A percentile compares a stretch with the other conserved stretches of the same genome.
phyloP scores from a whole-genome alignment of 768 basidiomycete species.

The Rhodosporidiobolus odoratus region DNA sequence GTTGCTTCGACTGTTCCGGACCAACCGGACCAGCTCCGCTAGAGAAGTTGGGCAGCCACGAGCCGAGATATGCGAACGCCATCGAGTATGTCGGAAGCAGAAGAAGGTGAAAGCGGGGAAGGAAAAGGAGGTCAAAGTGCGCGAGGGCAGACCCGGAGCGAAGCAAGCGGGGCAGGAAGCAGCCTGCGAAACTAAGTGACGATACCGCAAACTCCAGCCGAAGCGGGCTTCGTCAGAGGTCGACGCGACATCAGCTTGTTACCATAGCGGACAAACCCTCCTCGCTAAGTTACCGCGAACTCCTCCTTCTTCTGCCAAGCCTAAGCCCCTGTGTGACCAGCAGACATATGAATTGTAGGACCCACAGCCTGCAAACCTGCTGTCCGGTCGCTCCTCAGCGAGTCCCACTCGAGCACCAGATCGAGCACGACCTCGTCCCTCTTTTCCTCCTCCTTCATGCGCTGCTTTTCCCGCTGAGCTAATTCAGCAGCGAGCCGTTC shows the following conservation, averaged over 20 bases:
- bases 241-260: no score
- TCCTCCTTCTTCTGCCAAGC: not conserved
- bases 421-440: not conserved
- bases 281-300: no score
- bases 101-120: not conserved
- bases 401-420: conserved; percentile 6
- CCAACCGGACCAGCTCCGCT: not conserved
- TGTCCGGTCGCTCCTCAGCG: not conserved
- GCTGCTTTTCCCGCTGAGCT: not conserved
- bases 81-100: not conserved
- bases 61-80: not conserved
- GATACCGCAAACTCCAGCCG: no score
- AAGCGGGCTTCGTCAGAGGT: no score
- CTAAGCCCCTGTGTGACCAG: no score
- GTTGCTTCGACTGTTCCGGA: not conserved
- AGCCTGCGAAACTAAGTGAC: not conserved
- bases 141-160: not conserved
- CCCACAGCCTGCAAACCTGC: no score
- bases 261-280: no score
- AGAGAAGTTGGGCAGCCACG: not conserved
- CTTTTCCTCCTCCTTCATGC: not conserved
- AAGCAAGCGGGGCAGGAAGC: not conserved
- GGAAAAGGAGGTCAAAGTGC: not conserved
- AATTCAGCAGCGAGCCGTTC: not conserved
- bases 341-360: no score